Percentiles rank a stretch among this genome's conserved stretches.
Evolutionary conservation across 129 eudicot species (phyloP).

Genomic region (Scalesia atractyloides): DNA sequence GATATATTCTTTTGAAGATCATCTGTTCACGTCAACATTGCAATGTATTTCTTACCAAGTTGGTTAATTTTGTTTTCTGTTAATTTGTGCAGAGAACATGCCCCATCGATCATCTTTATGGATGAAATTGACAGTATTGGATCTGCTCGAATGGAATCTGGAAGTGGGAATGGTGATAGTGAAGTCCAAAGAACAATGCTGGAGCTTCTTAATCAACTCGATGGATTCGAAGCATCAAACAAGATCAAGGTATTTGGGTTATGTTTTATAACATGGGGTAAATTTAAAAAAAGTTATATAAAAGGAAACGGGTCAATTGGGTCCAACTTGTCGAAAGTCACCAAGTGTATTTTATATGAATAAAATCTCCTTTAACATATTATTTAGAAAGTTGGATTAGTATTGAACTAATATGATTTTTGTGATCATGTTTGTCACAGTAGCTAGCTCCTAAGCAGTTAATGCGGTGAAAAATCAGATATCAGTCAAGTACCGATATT

Average conservation of each 20-base stretch:
- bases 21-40: background rate
- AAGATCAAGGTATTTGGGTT: slow-evolving; percentile 35
- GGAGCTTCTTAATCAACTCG: too few species aligned
- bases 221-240: too few species aligned
- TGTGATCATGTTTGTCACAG: too few species aligned
- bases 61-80: background rate
- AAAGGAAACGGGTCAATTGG: background rate
- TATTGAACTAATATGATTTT: too few species aligned
- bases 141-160: too few species aligned
- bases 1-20: background rate
- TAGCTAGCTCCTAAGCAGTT: too few species aligned
- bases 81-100: slow-evolving; percentile 63
- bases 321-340: background rate
- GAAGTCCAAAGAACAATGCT: too few species aligned
- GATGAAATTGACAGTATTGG: too few species aligned
- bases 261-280: background rate
- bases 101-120: slow-evolving; percentile 84
- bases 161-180: too few species aligned
- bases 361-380: background rate
- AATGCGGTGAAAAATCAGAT: too few species aligned
- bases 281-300: background rate
- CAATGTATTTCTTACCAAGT: background rate
- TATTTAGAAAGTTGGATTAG: too few species aligned
- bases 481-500: too few species aligned
- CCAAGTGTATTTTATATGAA: background rate